Conservation (phyloP, 2,329 filamentous ascomycete species). For the Didymella keratinophila region DNA sequence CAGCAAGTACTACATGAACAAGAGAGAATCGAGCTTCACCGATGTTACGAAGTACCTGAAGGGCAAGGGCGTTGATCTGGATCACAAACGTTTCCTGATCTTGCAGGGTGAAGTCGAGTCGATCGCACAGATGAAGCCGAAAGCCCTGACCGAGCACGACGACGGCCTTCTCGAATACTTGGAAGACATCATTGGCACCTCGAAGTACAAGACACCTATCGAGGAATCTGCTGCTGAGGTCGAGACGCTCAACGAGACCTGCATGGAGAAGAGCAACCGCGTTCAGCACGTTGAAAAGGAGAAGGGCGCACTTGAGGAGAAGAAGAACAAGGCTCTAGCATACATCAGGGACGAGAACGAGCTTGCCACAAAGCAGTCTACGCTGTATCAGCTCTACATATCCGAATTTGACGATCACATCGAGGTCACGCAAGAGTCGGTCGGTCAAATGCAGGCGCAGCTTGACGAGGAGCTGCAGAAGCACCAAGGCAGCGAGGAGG, state of each 20-base stretch:
- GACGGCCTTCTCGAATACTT: conserved; percentile 96
- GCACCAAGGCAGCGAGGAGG: conserved; percentile 86
- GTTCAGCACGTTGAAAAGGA: conserved; percentile 99
- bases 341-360: conserved; percentile 95
- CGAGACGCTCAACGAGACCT: conserved; percentile 91
- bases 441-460: conserved; percentile 86
- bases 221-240: conserved; percentile 92
- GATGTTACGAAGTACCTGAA: conserved; percentile 86
- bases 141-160: conserved; percentile 92
- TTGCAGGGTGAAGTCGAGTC: conserved; percentile 98
- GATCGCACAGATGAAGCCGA: conserved; percentile 98
- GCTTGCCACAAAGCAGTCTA: conserved; percentile 84
- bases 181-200: conserved; percentile 98
- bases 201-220: conserved; percentile 96
- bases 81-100: conserved; percentile 98
- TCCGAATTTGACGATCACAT: conserved; percentile 89
- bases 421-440: conserved; percentile 85
- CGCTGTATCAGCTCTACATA: conserved; percentile 91
- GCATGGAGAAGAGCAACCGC: conserved; percentile 90
- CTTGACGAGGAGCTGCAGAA: conserved; percentile 89
- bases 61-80: conserved; percentile 89
- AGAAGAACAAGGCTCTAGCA: conserved; percentile 92
- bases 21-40: conserved; percentile 88
- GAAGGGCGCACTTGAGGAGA: conserved; percentile 89
- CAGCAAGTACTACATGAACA: conserved; percentile 98